A percentile compares a stretch with the other conserved stretches of the same genome.
Conservation (phyloP, 495 filamentous ascomycete genomes). For the Aspergillus conjunctus region DNA sequence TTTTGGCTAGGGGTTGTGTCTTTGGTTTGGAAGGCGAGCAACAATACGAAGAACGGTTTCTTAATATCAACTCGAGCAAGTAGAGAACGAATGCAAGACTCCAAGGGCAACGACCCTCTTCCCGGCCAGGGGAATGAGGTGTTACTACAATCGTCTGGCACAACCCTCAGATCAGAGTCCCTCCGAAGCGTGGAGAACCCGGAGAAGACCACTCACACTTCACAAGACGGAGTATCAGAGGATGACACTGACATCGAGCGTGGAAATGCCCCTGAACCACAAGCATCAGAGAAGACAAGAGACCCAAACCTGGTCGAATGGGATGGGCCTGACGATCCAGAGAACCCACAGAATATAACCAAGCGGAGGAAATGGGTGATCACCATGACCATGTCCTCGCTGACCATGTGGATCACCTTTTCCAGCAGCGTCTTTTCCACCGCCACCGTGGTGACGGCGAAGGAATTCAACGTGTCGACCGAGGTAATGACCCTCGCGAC, state of each 20-base stretch:
- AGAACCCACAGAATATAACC: conserved; percentile 72
- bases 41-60: too few relatives aligned
- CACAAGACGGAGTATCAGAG: conserved; percentile 7
- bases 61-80: too few relatives aligned
- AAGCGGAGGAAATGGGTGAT: conserved; percentile 66
- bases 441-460: conserved; percentile 49
- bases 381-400: conserved; percentile 59
- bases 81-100: conserved; percentile 5
- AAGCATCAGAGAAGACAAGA: conserved; percentile 25
- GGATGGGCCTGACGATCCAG: conserved; percentile 60
- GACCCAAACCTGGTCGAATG: conserved; percentile 49
- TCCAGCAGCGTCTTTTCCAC: conserved; percentile 61
- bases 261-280: conserved; percentile 7
- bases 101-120: conserved; percentile 1
- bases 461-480: conserved; percentile 52
- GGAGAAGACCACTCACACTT: conserved; percentile 11
- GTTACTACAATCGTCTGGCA: conserved; percentile 15
- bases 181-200: conserved; percentile 7
- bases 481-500: conserved; percentile 61
- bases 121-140: conserved; percentile 4
- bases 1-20: too few relatives aligned
- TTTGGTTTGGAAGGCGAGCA: too few relatives aligned
- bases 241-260: conserved; percentile 14
- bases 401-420: conserved; percentile 65
- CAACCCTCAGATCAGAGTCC: conserved; percentile 22